A percentile compares a stretch with the other conserved stretches of the same genome.
Evolutionary conservation across 1,284 basidiomycete genomes (phyloP).

Genomic region (Hortiboletus rubellus): DNA sequence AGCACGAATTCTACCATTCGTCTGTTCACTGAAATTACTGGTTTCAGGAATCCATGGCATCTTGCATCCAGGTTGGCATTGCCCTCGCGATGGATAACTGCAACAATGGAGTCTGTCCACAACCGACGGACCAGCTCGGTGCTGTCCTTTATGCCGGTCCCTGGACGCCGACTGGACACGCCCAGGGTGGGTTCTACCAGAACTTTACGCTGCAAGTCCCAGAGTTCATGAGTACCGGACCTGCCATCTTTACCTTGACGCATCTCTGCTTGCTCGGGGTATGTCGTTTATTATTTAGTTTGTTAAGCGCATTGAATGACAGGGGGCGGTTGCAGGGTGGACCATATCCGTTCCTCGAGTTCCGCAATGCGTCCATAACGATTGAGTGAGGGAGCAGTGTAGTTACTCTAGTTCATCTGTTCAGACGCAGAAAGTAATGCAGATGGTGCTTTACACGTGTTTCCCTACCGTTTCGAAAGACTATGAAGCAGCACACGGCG

Average conservation of each 20-base stretch:
- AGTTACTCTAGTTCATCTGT: neutral
- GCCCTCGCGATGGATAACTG: conserved; percentile 29
- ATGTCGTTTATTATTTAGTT: conserved; percentile 1
- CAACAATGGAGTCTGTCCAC: conserved; percentile 22
- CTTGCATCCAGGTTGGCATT: conserved; percentile 33
- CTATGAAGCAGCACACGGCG: neutral
- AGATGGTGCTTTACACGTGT: neutral
- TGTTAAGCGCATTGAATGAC: conserved; percentile 4
- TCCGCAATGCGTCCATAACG: conserved; percentile 22
- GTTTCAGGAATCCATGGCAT: conserved; percentile 21
- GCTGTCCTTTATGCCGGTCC: conserved; percentile 32
- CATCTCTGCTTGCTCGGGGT: conserved; percentile 36
- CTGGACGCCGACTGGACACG: conserved; percentile 27
- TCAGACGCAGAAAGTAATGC: neutral
- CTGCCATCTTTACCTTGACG: conserved; percentile 33
- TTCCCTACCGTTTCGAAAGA: neutral
- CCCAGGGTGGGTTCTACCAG: conserved; percentile 30
- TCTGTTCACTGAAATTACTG: neutral
- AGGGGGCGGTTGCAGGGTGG: conserved; percentile 15
- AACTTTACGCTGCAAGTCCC: conserved; percentile 30
- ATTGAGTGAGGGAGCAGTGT: conserved; percentile 2
- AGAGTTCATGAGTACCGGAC: conserved; percentile 10
- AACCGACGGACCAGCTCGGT: conserved; percentile 24
- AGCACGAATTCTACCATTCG: neutral
- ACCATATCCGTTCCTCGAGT: conserved; percentile 30